phyloP scores from a whole-genome alignment of 768 basidiomycete genomes.

The Fomitopsis serialis region DNA sequence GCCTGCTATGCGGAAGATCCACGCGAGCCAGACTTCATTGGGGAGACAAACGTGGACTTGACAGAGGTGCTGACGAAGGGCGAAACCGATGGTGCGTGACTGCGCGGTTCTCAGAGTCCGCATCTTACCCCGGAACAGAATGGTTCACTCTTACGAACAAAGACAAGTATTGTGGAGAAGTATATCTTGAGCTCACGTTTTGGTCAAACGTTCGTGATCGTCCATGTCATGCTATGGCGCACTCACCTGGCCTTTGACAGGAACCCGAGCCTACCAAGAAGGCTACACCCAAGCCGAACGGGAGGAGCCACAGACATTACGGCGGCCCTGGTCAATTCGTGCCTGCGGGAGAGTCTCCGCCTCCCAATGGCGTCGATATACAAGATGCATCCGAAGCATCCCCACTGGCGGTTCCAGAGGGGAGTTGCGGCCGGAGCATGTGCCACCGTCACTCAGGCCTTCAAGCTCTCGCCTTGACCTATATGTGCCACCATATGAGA shows the following conservation, averaged over 20 bases:
- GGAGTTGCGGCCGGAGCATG: conserved; percentile 40
- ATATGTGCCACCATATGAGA: conserved; percentile 73
- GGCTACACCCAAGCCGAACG: conserved; percentile 37
- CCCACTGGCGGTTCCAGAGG: conserved; percentile 15
- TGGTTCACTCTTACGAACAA: conserved; percentile 92
- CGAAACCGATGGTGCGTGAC: conserved; percentile 86
- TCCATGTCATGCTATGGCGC: background rate
- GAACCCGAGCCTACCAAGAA: conserved; percentile 79
- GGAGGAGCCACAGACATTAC: conserved; percentile 61
- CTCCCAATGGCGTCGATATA: conserved; percentile 14
- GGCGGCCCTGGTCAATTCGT: conserved; percentile 76
- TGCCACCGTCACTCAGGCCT: conserved; percentile 56
- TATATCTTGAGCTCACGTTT: conserved; percentile 95
- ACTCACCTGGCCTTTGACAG: conserved; percentile 28
- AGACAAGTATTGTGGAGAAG: conserved; percentile 91
- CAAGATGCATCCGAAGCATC: conserved; percentile 8
- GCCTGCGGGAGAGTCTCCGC: conserved; percentile 31
- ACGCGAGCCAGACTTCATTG: conserved; percentile 93
- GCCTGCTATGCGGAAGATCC: conserved; percentile 94
- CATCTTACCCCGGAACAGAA: conserved; percentile 44
- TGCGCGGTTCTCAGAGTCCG: background rate
- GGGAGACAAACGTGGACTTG: conserved; percentile 84
- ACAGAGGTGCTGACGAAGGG: conserved; percentile 90
- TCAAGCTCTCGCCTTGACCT: conserved; percentile 63
- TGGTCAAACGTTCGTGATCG: conserved; percentile 77